Conservation (phyloP, 176 grass and related monocot species). For the Luzula sylvatica region DNA sequence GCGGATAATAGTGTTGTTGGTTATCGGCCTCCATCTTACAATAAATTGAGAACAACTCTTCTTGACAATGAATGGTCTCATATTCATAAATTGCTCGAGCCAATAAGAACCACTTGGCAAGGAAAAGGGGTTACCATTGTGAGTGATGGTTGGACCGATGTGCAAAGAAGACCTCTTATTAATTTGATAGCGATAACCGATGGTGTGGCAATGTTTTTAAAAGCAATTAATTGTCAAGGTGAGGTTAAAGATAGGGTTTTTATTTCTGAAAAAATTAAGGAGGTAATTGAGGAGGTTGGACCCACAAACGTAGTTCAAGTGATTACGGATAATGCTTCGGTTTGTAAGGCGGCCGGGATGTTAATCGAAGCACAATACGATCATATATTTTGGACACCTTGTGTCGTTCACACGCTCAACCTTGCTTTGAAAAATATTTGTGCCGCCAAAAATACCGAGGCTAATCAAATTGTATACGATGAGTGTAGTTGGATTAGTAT, state of each 20-base stretch:
- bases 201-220: not conserved
- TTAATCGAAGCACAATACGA: conserved; percentile 2
- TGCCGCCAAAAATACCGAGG: not conserved
- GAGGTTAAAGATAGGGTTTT: not conserved
- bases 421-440: conserved; percentile 16
- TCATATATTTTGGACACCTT: conserved; percentile 4
- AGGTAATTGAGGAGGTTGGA: conserved; percentile 4
- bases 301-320: conserved; percentile 10
- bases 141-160: no score
- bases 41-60: no score
- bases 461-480: not conserved
- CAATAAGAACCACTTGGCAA: no score
- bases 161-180: not conserved
- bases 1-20: no score
- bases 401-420: not conserved
- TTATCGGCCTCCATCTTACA: no score
- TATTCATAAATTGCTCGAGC: no score
- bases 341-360: not conserved
- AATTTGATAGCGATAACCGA: conserved; percentile 12
- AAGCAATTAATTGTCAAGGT: conserved; percentile 11
- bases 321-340: not conserved
- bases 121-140: no score
- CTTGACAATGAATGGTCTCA: no score
- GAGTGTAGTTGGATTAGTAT: conserved; percentile 4
- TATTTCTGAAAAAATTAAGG: no score